Evolutionary conservation across 2,329 filamentous ascomycete genomes (phyloP), one percentile per base, ranked within the genome.

Genomic region (Talaromyces funiculosus): DNA sequence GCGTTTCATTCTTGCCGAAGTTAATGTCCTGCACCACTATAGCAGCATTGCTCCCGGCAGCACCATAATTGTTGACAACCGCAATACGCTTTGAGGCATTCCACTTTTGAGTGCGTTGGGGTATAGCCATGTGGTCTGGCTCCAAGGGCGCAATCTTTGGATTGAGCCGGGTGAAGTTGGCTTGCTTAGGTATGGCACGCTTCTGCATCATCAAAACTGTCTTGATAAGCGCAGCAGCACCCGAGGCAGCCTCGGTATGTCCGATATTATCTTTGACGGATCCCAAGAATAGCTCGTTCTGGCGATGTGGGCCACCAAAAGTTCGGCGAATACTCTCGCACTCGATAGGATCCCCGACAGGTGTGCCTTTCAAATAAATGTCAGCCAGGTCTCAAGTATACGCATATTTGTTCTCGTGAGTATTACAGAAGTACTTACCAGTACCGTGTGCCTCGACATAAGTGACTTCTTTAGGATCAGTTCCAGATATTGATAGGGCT

Each of bases 201-300:
- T 77, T 63, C 55, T 77, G 70, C 6, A 81, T 64, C 43, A 73
- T 70, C 12, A 78, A 57, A 1, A 72, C 67, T 7, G 58, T 53
- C 29, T 68, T 69, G 12, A 71, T 56, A 6, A 72, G 26, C 3
- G 63, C 61, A 1, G 69, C 64, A 8, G 72, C 29, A 3, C 71
- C 71, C 0, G 67, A 61, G 0, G 65, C 49, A 4, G 66, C 60
- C 54, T 77, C 74, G 0, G 67, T 67, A 57, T 77, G 75, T 0
- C 75, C 75, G 8, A 74, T 64, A 0, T 69, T 59, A 2, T 69
- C 67, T 47, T 75, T 73, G 26, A 72, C 65, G 1, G 67, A 69
- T 2, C 72, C 72, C 6, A 77, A 55, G 26, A 55, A 65, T 9
- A 61, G 43, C 4, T 57, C 49, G n/a, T 9, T 40, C 3, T 3